Percentiles rank a stretch among this genome's conserved stretches.
phyloP scores from a whole-genome alignment of 176 grass and related monocot genomes.

The Avena atlantica region DNA sequence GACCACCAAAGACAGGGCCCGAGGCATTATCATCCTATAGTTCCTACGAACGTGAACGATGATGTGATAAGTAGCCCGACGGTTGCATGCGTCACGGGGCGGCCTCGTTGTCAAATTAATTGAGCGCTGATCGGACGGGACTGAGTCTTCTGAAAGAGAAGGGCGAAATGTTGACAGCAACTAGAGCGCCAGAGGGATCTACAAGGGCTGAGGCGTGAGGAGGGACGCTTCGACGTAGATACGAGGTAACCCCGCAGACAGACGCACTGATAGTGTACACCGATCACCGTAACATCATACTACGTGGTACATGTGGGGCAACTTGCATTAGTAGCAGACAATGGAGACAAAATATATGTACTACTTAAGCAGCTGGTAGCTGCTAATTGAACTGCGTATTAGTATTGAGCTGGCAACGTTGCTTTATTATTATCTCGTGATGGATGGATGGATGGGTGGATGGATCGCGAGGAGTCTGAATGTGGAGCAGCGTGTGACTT shows the following conservation, averaged over 20 bases:
- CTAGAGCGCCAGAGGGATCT: background rate
- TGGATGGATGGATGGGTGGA: background rate
- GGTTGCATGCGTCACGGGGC: constrained; percentile 42
- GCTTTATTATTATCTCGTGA: background rate
- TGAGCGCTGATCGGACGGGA: background rate
- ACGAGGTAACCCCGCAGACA: background rate
- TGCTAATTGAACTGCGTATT: background rate
- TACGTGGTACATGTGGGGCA: background rate
- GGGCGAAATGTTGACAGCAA: background rate
- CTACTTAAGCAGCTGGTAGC: background rate
- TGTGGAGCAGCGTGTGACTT: background rate
- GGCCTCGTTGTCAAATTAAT: background rate
- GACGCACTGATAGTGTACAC: background rate
- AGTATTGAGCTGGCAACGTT: background rate
- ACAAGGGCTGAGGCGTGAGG: too few relatives aligned
- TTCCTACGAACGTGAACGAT: constrained; percentile 39
- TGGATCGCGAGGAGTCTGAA: background rate
- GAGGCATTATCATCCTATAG: background rate
- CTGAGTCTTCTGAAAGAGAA: background rate
- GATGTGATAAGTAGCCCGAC: constrained; percentile 30
- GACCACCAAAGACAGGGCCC: background rate
- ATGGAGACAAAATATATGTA: background rate
- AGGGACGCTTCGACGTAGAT: too few relatives aligned
- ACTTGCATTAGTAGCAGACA: background rate
- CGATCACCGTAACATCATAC: background rate